These are phyloP conservation scores for Coemansia sp. DNA, from an alignment of 192 early-diverging fungal species.

Conservation along the genomic window DNA sequence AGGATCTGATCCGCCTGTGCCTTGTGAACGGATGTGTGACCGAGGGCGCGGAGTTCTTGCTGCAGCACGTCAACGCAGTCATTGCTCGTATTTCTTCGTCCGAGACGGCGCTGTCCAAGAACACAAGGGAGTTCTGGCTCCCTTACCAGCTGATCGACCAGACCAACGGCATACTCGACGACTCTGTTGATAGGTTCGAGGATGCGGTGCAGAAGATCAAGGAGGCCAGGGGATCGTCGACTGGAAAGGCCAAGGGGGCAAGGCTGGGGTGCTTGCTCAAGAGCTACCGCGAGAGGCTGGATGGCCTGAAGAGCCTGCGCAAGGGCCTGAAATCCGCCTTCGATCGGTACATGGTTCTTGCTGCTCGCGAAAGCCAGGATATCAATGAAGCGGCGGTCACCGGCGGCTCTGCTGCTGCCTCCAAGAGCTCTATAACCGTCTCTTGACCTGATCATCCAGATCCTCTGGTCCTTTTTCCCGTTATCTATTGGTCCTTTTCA, in stretches of 20 bases:
- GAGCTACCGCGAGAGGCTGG: constrained; percentile 37
- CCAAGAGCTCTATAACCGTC: background rate
- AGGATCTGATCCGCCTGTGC: constrained; percentile 48
- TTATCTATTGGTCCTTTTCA: background rate
- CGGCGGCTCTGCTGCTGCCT: background rate
- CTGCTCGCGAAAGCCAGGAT: constrained; percentile 40
- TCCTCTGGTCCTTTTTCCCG: background rate
- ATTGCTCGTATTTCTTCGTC: constrained; percentile 2
- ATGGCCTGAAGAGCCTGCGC: constrained; percentile 25
- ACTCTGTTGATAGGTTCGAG: constrained; percentile 39
- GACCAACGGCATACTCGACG: constrained; percentile 33
- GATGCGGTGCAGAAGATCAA: constrained; percentile 35
- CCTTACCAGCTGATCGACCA: constrained; percentile 50
- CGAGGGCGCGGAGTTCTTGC: constrained; percentile 40
- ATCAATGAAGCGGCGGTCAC: background rate
- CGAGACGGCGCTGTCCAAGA: background rate
- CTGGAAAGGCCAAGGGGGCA: constrained; percentile 1
- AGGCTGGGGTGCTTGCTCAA: constrained; percentile 24
- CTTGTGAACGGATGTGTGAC: constrained; percentile 39
- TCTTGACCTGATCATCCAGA: too few relatives aligned
- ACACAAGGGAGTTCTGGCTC: constrained; percentile 48
- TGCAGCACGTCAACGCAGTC: constrained; percentile 36
- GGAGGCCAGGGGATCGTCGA: constrained; percentile 19
- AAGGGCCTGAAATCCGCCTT: constrained; percentile 15
- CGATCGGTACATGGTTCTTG: constrained; percentile 42